These are phyloP conservation scores for Ensete glaucum DNA, from an alignment of 176 grass and related monocot species.

Conservation along the genomic window DNA sequence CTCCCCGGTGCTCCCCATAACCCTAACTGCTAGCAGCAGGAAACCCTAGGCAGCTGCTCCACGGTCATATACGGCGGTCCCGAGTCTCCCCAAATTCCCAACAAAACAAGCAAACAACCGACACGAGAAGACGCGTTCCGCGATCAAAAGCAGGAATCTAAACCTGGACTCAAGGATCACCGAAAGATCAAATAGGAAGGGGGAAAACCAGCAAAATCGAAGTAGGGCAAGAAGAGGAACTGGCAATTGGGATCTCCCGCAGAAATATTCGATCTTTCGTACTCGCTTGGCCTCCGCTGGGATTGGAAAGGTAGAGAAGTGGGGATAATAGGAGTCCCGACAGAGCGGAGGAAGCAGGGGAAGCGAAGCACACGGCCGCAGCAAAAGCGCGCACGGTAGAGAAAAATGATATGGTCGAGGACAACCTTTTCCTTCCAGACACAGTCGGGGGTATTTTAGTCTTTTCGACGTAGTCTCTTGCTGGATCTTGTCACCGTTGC, in stretches of 20 bases:
- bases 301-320: background rate
- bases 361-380: background rate
- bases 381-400: background rate
- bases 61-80: slow-evolving; percentile 5
- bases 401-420: background rate
- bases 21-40: slow-evolving; percentile 19
- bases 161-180: background rate
- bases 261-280: background rate
- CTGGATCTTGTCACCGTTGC: too few species aligned
- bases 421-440: too few species aligned
- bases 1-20: slow-evolving; percentile 61
- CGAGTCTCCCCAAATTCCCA: background rate
- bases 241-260: background rate
- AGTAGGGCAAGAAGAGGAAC: background rate
- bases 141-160: background rate
- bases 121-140: background rate
- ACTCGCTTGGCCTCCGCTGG: background rate
- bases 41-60: slow-evolving; percentile 33
- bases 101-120: background rate
- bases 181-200: background rate
- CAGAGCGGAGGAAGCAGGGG: background rate
- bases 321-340: background rate
- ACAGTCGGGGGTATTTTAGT: background rate
- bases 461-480: background rate
- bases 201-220: background rate